A percentile compares a stretch with the other conserved stretches of the same genome.
phyloP scores from a whole-genome alignment of 2,329 filamentous ascomycete genomes.

The Apiospora arundinis region DNA sequence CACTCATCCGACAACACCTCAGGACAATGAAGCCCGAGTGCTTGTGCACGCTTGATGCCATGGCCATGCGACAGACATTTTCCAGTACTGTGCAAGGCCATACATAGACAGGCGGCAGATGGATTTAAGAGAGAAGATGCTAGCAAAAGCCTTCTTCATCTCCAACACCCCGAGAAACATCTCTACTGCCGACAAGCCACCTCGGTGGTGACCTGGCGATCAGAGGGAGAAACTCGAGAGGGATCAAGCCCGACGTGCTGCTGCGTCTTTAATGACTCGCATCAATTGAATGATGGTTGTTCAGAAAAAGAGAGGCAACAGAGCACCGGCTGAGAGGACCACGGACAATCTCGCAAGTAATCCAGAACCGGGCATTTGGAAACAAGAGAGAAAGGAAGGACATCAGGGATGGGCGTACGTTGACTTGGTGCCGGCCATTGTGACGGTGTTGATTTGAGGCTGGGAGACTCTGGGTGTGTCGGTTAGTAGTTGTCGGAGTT shows the following conservation, averaged over 20 bases:
- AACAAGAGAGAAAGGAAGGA: slow-evolving; percentile 45
- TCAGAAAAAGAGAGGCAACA: slow-evolving; percentile 36
- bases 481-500: slow-evolving; percentile 25
- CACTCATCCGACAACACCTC: slow-evolving; percentile 83
- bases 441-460: slow-evolving; percentile 37
- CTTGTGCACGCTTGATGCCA: slow-evolving; percentile 53
- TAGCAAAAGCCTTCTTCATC: slow-evolving; percentile 62
- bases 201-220: slow-evolving; percentile 49
- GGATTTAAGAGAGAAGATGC: slow-evolving; percentile 75
- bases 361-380: slow-evolving; percentile 57
- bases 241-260: slow-evolving; percentile 76
- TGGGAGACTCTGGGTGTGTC: slow-evolving; percentile 21
- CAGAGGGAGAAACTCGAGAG: slow-evolving; percentile 69
- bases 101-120: slow-evolving; percentile 64
- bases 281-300: not conserved
- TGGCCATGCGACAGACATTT: slow-evolving; percentile 2
- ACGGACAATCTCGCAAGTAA: slow-evolving; percentile 72
- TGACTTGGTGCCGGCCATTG: slow-evolving; percentile 43
- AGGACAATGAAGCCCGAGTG: slow-evolving; percentile 49
- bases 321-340: slow-evolving; percentile 79
- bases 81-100: not conserved
- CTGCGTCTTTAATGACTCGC: slow-evolving; percentile 34
- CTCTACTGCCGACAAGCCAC: slow-evolving; percentile 61
- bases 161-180: slow-evolving; percentile 76
- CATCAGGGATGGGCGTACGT: slow-evolving; percentile 54